Base-by-base conservation (phyloP, 768 basidiomycete genomes). In the Lentinus brumalis region DNA sequence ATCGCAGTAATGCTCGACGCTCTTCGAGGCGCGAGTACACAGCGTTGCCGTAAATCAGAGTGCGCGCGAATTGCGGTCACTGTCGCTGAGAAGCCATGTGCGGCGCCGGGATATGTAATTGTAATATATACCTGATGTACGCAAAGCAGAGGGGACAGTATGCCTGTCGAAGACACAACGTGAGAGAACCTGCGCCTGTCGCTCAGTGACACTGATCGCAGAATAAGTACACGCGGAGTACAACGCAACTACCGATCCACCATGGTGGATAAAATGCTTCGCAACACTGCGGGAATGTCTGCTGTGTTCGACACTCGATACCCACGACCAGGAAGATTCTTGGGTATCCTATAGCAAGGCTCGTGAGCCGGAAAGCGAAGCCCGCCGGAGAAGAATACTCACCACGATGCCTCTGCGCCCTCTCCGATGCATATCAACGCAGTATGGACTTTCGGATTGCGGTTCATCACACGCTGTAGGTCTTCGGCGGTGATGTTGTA, bases 391-490 rank as follows among this genome's bases (percentile, higher is more conserved):
- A 1, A 31, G n/a, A 14, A 38, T 5, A 51, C 78, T 45, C 65
- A 87, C 87, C 86, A 88, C 12, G 81, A 63, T 26, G 83, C 81
- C 64, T 87, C 86, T 4, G 86, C 85, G 8, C 86, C 85, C 69
- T 88, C 86, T 14, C 86, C 86, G 46, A 89, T 88, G 66, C 86
- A 87, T 35, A 89, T 82, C 30, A 88, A 72, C 0, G 86, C 86
- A 5, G 86, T 86, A 59, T 87, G 81, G 16, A 89, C 86, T 70
- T 87, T 89, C 4, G 83, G 79, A 63, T 87, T 77, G 16, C 78
- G 75, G 51, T 79, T 82, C 84, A 88, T 87, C 0, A 79, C 82
- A 18, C 78, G 75, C 12, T 79, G 80, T 39, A 89, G 69, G 41
- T 87, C 82, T 58, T 86, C 85, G 5, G 81, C 76, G 9, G 83